Evolutionary conservation across 257 asterid species (phyloP).

Genomic region (Solanum sparsipilum): DNA sequence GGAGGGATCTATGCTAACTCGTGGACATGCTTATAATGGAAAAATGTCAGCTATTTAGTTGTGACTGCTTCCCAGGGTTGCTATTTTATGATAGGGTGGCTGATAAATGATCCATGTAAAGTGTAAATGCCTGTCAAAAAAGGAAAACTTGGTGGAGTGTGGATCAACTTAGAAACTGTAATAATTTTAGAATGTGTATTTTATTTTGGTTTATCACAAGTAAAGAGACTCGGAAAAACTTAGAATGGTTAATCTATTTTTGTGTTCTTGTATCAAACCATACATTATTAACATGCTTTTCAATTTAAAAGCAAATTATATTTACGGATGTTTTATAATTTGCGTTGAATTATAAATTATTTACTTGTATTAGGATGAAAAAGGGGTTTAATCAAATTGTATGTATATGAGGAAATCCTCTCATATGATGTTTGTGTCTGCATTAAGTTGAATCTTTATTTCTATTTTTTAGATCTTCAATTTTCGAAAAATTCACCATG

Average conservation of each 20-base stretch:
- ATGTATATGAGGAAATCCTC: background rate
- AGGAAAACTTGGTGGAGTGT: background rate
- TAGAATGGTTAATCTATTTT: background rate
- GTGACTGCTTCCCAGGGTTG: background rate
- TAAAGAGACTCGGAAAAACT: background rate
- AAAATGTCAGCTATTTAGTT: background rate
- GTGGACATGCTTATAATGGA: background rate
- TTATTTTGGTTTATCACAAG: background rate
- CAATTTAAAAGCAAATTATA: background rate
- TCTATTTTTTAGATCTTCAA: background rate
- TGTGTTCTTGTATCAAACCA: background rate
- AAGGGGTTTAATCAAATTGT: background rate
- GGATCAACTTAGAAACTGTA: background rate
- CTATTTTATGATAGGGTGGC: background rate
- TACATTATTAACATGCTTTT: background rate
- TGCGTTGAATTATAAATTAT: background rate
- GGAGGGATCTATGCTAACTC: background rate
- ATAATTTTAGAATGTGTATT: background rate
- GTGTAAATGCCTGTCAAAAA: background rate
- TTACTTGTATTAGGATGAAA: background rate
- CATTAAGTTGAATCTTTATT: background rate
- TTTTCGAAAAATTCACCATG: background rate
- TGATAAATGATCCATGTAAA: background rate
- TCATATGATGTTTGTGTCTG: background rate
- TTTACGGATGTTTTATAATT: background rate